Conservation (phyloP, 805 yeast species). For the Saccharomycopsis sp. region DNA sequence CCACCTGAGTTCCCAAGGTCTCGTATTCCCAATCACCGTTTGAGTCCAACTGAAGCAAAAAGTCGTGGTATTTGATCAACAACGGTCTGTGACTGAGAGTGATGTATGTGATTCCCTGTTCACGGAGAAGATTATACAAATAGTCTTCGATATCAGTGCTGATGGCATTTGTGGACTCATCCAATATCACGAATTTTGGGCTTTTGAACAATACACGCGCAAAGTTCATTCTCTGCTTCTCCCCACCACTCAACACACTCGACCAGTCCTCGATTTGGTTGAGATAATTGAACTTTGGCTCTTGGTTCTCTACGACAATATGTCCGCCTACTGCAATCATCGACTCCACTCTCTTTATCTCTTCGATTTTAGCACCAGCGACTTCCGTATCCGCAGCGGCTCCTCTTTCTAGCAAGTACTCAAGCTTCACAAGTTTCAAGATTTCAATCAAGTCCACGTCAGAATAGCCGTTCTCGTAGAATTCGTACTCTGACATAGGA, state of each 20-base stretch:
- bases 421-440: slow-evolving; percentile 70
- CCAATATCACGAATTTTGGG: slow-evolving; percentile 77
- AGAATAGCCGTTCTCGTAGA: slow-evolving; percentile 61
- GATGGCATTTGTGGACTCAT: slow-evolving; percentile 93
- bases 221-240: slow-evolving; percentile 82
- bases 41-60: slow-evolving; percentile 55
- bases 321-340: slow-evolving; percentile 32
- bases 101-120: slow-evolving; percentile 64
- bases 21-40: slow-evolving; percentile 53
- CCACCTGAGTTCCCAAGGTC: slow-evolving; percentile 58
- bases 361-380: not conserved
- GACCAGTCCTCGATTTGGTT: slow-evolving; percentile 64
- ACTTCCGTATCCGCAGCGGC: not conserved
- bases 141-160: slow-evolving; percentile 85
- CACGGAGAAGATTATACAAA: slow-evolving; percentile 67
- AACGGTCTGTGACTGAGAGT: slow-evolving; percentile 82
- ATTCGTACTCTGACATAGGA: slow-evolving; percentile 72
- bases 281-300: slow-evolving; percentile 31
- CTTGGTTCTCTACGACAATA: not conserved
- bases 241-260: slow-evolving; percentile 94
- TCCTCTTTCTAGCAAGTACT: slow-evolving; percentile 62
- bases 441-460: slow-evolving; percentile 66
- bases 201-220: slow-evolving; percentile 77
- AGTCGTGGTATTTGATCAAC: slow-evolving; percentile 78
- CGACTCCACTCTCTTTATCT: not conserved